Base-by-base conservation (phyloP, 805 yeast genomes). In the Nakazawaea anatomiae region DNA sequence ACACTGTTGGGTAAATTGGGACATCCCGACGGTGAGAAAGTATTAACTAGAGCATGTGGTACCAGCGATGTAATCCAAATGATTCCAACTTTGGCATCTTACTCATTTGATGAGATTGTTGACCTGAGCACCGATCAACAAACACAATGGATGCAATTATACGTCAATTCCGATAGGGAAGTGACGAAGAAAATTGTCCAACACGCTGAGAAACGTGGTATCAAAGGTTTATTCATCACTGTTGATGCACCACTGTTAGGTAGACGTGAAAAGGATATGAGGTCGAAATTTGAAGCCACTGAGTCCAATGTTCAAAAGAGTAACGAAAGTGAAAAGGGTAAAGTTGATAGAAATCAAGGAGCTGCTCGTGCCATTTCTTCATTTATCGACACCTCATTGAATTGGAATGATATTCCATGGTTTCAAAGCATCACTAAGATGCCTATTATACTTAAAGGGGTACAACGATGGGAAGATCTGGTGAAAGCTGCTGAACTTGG, bases 201-300 rank as follows among this genome's bases (percentile, higher is more conserved):
- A 58, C 83, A 83, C 58, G 94, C 89, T 12, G 91, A 86, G 63
- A 61, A 70, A 47, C 70, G 86, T 50, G 95, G 96, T 1, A 76
- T 87, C 65, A 84, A 84, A 59, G 96, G 94, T 4, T 72, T 90
- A 35, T 89, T 89, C 62, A 80, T 90, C 56, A 90, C 97, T 0
- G 96, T 89, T 6, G 97, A 90, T 72, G 96, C 97, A 0, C 97
- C 97, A 6, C 85, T 87, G 54, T 73, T 90, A 42, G 97, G 97
- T 11, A 80, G 94, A 55, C 80, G 97, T 58, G 97, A 91, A 66
- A 90, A 89, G 66, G 96, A 88, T 61, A 83, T 84, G 83, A 76
- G 88, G 54, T 68, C 80, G 51, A 88, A 85, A 64, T 82, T 80
- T 56, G 71, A 76, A 36, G 78, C 48, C 18, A 44, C 44, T 12